phyloP scores from a whole-genome alignment of 1,284 basidiomycete species.

The Microbotryum scabiosae region DNA sequence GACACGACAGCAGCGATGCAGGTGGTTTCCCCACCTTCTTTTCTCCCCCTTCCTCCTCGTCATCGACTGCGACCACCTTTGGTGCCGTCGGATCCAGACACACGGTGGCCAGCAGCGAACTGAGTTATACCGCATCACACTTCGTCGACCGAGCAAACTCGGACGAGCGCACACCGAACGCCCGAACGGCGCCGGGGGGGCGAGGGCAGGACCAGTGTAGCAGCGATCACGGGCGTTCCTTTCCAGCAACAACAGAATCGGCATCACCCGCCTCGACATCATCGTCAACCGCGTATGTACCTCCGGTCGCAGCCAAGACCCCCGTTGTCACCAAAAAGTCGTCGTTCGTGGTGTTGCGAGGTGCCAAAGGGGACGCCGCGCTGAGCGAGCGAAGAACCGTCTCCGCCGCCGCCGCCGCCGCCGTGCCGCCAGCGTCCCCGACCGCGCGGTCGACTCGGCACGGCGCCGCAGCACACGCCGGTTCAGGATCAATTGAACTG shows the following conservation, averaged over 20 bases:
- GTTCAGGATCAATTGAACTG: background rate
- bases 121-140: background rate
- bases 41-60: too few relatives aligned
- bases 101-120: background rate
- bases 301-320: background rate
- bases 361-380: conserved; percentile 24
- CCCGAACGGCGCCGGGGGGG: background rate
- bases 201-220: background rate
- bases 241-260: background rate
- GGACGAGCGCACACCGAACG: background rate
- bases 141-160: background rate
- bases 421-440: background rate
- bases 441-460: background rate
- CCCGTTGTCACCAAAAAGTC: conserved; percentile 4
- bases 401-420: conserved; percentile 3
- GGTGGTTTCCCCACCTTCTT: background rate
- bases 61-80: background rate
- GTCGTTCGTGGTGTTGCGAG: conserved; percentile 27
- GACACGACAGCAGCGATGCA: conserved; percentile 8
- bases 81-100: background rate
- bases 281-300: background rate
- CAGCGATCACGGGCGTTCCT: background rate
- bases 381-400: conserved; percentile 15
- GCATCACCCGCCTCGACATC: background rate
- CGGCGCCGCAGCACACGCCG: background rate